Base-by-base conservation (phyloP, 768 basidiomycete species). In the Clavaria fumosa region DNA sequence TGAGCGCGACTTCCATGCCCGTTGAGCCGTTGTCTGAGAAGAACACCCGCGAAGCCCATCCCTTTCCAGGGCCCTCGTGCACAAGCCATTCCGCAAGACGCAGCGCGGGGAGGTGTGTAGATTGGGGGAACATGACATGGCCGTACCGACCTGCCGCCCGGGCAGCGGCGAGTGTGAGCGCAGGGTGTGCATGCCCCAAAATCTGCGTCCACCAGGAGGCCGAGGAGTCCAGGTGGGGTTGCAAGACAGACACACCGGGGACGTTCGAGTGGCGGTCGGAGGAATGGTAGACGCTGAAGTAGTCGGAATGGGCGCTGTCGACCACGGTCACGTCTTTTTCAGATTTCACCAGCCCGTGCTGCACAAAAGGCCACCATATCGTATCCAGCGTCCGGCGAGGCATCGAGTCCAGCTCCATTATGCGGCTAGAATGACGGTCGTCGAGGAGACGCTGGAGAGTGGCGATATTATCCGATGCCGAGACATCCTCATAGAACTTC, bases 181-280 rank as follows among this genome's bases (percentile, higher is more conserved):
- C 59, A 0, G 83, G 71, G 46, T 80, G 60, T 0, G 73, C 78
- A 48, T 96, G 93, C 0, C 91, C 93, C 27, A 95, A 57, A 0
- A 80, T 70, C 56, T 97, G 93, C 0, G 90, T 97, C 89, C 93
- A 97, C 93, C 93, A 96, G 7, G 89, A 93, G 1, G 91, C 93
- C 0, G 91, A 95, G 3, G 84, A 79, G 50, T 96, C 91, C 45
- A 89, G 72, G 45, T 84, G 74, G 4, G 74, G 67, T 36, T 63
- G 68, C 46, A 67, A 58, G 38, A 61, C 64, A 38, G 56, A 73
- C 4, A 52, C 39, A 1, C 51, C 21, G 6, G 58, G 41, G n/a
- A 43, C 35, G 21, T 17, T 32, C 35, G 38, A 47, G 26, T 44
- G 53, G 21, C 51, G 54, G 38, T 66, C 62, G n/a, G n/a, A n/a